Evolutionary conservation across 2,329 filamentous ascomycete genomes (phyloP).

Genomic region (Allantophomopsis lycopodina): DNA sequence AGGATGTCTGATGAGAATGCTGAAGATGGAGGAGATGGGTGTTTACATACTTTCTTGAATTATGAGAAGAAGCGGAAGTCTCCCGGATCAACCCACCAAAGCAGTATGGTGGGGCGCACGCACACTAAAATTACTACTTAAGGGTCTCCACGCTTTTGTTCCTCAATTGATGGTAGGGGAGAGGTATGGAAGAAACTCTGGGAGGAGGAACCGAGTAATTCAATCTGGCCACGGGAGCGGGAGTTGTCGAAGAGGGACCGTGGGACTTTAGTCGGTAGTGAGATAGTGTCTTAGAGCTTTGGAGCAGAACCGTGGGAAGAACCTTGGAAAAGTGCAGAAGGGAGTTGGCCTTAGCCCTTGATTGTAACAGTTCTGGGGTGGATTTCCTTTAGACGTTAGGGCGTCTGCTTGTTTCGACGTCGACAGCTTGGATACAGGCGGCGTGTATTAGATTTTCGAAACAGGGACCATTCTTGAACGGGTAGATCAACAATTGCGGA

Average conservation of each 20-base stretch:
- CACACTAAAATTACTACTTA: no score
- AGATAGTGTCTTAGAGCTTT: no score
- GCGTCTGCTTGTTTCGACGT: constrained; percentile 16
- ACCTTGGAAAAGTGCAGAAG: neutral
- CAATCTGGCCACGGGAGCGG: neutral
- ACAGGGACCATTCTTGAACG: constrained; percentile 16
- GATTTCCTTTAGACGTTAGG: constrained; percentile 10
- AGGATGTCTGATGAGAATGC: neutral
- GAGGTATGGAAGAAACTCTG: neutral
- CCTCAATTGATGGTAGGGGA: neutral
- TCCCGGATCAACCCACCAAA: neutral
- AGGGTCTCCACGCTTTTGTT: no score
- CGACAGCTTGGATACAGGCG: constrained; percentile 5
- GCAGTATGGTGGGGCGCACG: neutral
- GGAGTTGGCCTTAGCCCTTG: neutral
- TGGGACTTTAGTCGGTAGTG: neutral
- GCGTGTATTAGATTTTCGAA: constrained; percentile 13
- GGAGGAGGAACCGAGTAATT: neutral
- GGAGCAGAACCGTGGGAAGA: no score
- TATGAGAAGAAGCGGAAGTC: neutral
- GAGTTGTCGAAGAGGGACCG: neutral
- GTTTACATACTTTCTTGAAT: neutral
- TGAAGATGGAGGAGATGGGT: neutral
- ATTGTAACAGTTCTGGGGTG: constrained; percentile 6
- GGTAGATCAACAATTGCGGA: constrained; percentile 2